phyloP scores from a whole-genome alignment of 202 grass and related monocot genomes.

The Schoenoplectus tabernaemontani region DNA sequence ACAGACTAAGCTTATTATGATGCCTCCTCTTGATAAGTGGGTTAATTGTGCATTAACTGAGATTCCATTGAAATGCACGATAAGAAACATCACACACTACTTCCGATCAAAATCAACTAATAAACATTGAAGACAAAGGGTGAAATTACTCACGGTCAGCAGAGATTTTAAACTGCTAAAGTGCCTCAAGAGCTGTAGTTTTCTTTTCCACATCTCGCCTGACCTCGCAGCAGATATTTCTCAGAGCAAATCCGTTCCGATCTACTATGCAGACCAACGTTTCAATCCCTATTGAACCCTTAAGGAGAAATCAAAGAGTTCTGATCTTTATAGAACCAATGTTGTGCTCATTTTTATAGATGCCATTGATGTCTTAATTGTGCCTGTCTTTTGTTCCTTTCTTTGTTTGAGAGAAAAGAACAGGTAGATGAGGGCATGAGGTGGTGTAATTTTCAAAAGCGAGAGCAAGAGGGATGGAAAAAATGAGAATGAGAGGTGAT shows the following conservation, averaged over 20 bases:
- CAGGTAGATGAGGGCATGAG: too few species aligned
- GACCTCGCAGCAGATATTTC: slow-evolving; percentile 14
- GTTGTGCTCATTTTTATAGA: not conserved
- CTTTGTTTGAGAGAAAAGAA: too few species aligned
- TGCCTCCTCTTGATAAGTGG: too few species aligned
- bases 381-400: not conserved
- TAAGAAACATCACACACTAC: not conserved
- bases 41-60: too few species aligned
- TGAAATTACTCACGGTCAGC: slow-evolving; percentile 17
- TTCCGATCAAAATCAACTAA: not conserved
- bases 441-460: too few species aligned
- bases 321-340: not conserved
- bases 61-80: too few species aligned
- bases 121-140: not conserved
- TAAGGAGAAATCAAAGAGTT: not conserved
- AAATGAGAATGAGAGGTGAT: too few species aligned
- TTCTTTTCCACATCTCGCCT: slow-evolving; percentile 17
- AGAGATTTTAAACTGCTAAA: slow-evolving; percentile 33
- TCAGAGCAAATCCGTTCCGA: not conserved
- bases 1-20: too few species aligned
- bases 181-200: slow-evolving; percentile 18
- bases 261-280: not conserved
- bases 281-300: not conserved
- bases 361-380: slow-evolving; percentile 19
- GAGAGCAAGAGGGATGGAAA: too few species aligned